Evolutionary conservation across 768 basidiomycete species (phyloP).

Genomic region (Mycena amicta): DNA sequence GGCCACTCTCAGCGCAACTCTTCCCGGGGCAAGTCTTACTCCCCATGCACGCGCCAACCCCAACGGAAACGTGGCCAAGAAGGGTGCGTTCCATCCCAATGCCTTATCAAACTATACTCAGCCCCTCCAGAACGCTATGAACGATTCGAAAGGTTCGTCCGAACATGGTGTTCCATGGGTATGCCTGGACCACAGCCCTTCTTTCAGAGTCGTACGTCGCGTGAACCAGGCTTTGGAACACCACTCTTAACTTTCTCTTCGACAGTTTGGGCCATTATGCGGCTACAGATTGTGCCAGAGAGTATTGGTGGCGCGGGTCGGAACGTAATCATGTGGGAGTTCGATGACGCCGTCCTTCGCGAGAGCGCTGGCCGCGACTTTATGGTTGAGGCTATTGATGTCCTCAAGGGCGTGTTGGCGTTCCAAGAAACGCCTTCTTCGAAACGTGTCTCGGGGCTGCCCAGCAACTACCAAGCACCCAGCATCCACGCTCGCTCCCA

Average conservation of each 20-base stretch:
- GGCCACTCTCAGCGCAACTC: slow-evolving; percentile 78
- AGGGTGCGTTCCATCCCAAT: slow-evolving; percentile 44
- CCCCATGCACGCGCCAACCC: slow-evolving; percentile 75
- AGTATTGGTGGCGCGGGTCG: slow-evolving; percentile 79
- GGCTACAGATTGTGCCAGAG: slow-evolving; percentile 79
- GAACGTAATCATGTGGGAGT: slow-evolving; percentile 80
- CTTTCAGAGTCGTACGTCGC: slow-evolving; percentile 60
- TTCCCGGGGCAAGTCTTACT: slow-evolving; percentile 78
- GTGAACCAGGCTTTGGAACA: neutral
- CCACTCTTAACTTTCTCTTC: neutral
- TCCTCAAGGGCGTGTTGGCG: slow-evolving; percentile 83
- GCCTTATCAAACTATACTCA: slow-evolving; percentile 11
- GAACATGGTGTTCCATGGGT: slow-evolving; percentile 82
- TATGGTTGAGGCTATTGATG: slow-evolving; percentile 87
- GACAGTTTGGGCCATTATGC: slow-evolving; percentile 73
- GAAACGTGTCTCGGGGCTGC: slow-evolving; percentile 30
- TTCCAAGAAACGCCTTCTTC: slow-evolving; percentile 70
- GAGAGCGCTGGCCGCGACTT: slow-evolving; percentile 94
- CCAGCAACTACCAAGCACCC: slow-evolving; percentile 32
- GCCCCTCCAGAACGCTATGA: slow-evolving; percentile 63
- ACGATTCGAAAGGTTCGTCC: slow-evolving; percentile 72
- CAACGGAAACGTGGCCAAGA: slow-evolving; percentile 60
- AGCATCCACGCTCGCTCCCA: slow-evolving; percentile 57
- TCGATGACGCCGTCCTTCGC: slow-evolving; percentile 93
- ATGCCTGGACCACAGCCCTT: slow-evolving; percentile 92